A percentile compares a stretch with the other conserved stretches of the same genome.
Evolutionary conservation across 1,139 yeast species (phyloP).

Genomic region (Saccharomyces hybrid): DNA sequence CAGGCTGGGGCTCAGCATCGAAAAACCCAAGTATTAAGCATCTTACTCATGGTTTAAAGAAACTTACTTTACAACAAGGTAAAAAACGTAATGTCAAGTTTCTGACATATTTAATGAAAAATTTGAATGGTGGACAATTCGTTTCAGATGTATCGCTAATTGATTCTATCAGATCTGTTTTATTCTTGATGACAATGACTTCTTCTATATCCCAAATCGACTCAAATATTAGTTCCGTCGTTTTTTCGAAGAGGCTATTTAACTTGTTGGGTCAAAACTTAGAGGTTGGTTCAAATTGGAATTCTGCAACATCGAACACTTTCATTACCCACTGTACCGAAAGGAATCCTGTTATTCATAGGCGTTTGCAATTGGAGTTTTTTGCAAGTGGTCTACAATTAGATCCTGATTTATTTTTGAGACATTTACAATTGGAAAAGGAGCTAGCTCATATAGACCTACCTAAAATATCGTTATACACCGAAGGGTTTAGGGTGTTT

Average conservation of each 20-base stretch:
- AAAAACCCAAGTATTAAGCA: slow-evolving; percentile 15
- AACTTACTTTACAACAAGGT: slow-evolving; percentile 17
- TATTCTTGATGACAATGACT: slow-evolving; percentile 15
- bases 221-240: slow-evolving; percentile 13
- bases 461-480: slow-evolving; percentile 20
- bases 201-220: slow-evolving; percentile 18
- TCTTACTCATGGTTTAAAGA: slow-evolving; percentile 21
- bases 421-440: slow-evolving; percentile 17
- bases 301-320: slow-evolving; percentile 13
- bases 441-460: slow-evolving; percentile 16
- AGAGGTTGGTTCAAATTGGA: slow-evolving; percentile 16
- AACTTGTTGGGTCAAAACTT: slow-evolving; percentile 13
- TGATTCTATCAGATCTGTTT: slow-evolving; percentile 18
- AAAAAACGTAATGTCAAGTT: slow-evolving; percentile 17
- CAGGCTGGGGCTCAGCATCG: not conserved
- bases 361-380: slow-evolving; percentile 26
- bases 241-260: slow-evolving; percentile 19
- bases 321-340: slow-evolving; percentile 19
- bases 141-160: slow-evolving; percentile 22
- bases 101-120: slow-evolving; percentile 18
- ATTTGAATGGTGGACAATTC: slow-evolving; percentile 17
- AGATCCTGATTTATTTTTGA: slow-evolving; percentile 18
- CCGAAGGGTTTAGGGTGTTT: slow-evolving; percentile 29
- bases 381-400: slow-evolving; percentile 27
- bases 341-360: slow-evolving; percentile 18